A percentile compares a stretch with the other conserved stretches of the same genome.
Conservation (phyloP, 495 filamentous ascomycete genomes). For the Aspergillus mulundensis region DNA sequence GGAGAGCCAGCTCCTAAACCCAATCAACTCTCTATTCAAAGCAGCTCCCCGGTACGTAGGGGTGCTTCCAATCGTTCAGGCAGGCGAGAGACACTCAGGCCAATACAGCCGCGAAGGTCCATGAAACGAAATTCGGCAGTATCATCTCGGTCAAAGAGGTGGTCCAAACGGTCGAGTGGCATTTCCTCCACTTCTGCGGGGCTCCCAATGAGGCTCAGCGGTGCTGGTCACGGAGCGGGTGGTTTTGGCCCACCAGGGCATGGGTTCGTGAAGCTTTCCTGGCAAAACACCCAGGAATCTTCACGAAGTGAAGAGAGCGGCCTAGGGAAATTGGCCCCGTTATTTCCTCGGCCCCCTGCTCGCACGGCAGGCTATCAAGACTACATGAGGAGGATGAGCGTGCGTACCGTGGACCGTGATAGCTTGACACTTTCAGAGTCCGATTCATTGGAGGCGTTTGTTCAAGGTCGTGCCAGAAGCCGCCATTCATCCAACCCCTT, state of each 20-base stretch:
- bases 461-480: slow-evolving; percentile 40
- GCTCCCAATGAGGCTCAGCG: slow-evolving; percentile 39
- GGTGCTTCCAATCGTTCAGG: slow-evolving; percentile 28
- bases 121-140: slow-evolving; percentile 40
- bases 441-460: slow-evolving; percentile 43
- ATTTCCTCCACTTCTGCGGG: slow-evolving; percentile 37
- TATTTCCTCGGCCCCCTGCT: slow-evolving; percentile 40
- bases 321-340: slow-evolving; percentile 32
- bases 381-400: slow-evolving; percentile 30
- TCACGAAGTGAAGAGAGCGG: slow-evolving; percentile 39
- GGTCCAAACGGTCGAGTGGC: slow-evolving; percentile 45
- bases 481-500: slow-evolving; percentile 44
- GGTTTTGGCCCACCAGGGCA: slow-evolving; percentile 44
- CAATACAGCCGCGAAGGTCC: slow-evolving; percentile 38
- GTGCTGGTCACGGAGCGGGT: slow-evolving; percentile 48
- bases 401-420: slow-evolving; percentile 34
- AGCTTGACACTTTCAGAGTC: slow-evolving; percentile 37
- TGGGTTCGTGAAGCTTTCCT: slow-evolving; percentile 43
- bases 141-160: slow-evolving; percentile 37
- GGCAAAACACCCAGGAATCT: slow-evolving; percentile 41
- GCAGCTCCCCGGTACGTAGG: slow-evolving; percentile 31
- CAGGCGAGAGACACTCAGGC: slow-evolving; percentile 36
- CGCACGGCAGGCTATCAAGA: slow-evolving; percentile 29
- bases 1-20: slow-evolving; percentile 14
- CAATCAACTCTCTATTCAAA: slow-evolving; percentile 31